phyloP scores from a whole-genome alignment of 495 filamentous ascomycete species.

The Aspergillus avenaceus region DNA sequence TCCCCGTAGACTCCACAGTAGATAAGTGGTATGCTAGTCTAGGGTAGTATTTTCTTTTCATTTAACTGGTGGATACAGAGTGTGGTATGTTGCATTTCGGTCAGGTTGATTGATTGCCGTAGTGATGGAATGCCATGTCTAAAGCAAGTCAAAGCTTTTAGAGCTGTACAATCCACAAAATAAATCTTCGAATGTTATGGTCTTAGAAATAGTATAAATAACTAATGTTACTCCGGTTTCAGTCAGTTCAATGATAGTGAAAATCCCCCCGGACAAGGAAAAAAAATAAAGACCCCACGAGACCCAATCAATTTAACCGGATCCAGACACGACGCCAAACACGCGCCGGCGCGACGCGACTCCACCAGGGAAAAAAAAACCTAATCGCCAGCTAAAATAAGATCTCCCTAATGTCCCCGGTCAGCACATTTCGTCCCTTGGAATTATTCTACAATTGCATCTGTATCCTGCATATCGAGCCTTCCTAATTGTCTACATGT shows the following conservation, averaged over 20 bases:
- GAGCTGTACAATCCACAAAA: not conserved
- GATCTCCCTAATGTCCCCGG: not conserved
- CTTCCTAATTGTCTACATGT: slow-evolving; percentile 6
- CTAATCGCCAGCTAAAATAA: slow-evolving; percentile 3
- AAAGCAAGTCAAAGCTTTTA: not conserved
- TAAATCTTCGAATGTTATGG: not conserved
- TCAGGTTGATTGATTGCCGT: slow-evolving; percentile 27
- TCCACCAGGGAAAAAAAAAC: slow-evolving; percentile 1
- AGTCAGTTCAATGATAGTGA: too few relatives aligned
- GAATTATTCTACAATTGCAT: slow-evolving; percentile 3
- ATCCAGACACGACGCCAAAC: slow-evolving; percentile 8
- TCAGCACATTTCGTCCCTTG: not conserved
- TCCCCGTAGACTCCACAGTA: not conserved
- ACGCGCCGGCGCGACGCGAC: slow-evolving; percentile 5
- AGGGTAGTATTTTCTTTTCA: not conserved
- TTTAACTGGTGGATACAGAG: not conserved
- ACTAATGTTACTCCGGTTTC: too few relatives aligned
- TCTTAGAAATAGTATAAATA: not conserved
- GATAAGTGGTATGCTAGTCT: too few relatives aligned
- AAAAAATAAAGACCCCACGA: not conserved
- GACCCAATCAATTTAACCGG: slow-evolving; percentile 7
- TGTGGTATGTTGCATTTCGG: slow-evolving; percentile 18
- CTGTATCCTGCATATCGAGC: not conserved
- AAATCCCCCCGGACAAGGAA: too few relatives aligned
- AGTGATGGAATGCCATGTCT: slow-evolving; percentile 24